A percentile compares a stretch with the other conserved stretches of the same genome.
Conservation (phyloP, 306 rosid species). For the Rubus idaeus region DNA sequence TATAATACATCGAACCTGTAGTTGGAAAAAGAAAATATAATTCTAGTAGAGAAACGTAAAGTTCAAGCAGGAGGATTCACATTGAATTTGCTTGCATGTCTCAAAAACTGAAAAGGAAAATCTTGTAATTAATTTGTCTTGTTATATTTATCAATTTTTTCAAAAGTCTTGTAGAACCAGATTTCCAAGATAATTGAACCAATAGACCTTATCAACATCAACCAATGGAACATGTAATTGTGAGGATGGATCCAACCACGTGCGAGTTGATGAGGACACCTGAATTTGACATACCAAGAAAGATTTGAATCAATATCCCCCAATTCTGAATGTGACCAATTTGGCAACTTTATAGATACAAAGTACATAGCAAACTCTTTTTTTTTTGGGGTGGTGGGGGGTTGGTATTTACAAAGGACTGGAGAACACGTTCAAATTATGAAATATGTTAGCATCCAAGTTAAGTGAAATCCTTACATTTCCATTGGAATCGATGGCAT, state of each 20-base stretch:
- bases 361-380: too few relatives aligned
- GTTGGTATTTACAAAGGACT: neutral
- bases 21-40: neutral
- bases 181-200: neutral
- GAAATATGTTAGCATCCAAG: neutral
- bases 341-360: too few relatives aligned
- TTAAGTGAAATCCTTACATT: conserved; percentile 51
- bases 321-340: too few relatives aligned
- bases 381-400: too few relatives aligned
- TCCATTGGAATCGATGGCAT: conserved; percentile 53
- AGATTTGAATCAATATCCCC: neutral
- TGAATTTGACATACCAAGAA: conserved; percentile 36
- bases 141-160: neutral
- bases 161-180: conserved; percentile 6
- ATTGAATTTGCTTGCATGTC: neutral
- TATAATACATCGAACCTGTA: conserved; percentile 84
- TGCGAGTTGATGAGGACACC: conserved; percentile 53
- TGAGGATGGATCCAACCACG: conserved; percentile 70
- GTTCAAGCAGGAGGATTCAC: neutral
- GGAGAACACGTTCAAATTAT: conserved; percentile 13
- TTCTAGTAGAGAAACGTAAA: neutral
- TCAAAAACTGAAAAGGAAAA: neutral
- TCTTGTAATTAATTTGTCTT: neutral
- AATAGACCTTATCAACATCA: conserved; percentile 88
- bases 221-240: conserved; percentile 79